A percentile compares a stretch with the other conserved stretches of the same genome.
Conservation (phyloP, 1,284 basidiomycete genomes). For the Tranzscheliella williamsii region DNA sequence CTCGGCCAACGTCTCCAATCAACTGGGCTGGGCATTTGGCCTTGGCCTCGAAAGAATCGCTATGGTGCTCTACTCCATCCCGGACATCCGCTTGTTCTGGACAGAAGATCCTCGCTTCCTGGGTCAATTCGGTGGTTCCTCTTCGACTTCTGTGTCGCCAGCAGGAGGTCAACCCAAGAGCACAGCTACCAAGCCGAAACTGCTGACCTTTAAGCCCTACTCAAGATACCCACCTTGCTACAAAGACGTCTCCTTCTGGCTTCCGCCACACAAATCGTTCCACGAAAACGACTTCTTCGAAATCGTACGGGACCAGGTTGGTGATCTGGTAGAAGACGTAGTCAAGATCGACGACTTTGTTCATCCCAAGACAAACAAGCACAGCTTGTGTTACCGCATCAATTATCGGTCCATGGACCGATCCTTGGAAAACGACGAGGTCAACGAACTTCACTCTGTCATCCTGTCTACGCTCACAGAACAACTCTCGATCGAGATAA, state of each 20-base stretch:
- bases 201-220: slow-evolving; percentile 59
- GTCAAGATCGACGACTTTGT: slow-evolving; percentile 85
- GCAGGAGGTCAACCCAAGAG: slow-evolving; percentile 12
- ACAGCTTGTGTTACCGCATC: slow-evolving; percentile 84
- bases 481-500: slow-evolving; percentile 61
- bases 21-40: slow-evolving; percentile 97
- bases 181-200: slow-evolving; percentile 16
- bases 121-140: slow-evolving; percentile 74
- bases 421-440: slow-evolving; percentile 86
- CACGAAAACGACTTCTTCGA: slow-evolving; percentile 99
- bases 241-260: slow-evolving; percentile 68
- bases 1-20: slow-evolving; percentile 69
- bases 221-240: slow-evolving; percentile 58
- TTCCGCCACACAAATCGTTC: slow-evolving; percentile 62
- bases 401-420: slow-evolving; percentile 97
- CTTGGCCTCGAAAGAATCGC: slow-evolving; percentile 95
- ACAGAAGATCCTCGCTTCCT: slow-evolving; percentile 84
- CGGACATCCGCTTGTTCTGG: slow-evolving; percentile 99
- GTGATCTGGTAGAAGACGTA: slow-evolving; percentile 89
- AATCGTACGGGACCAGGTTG: slow-evolving; percentile 85
- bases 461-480: slow-evolving; percentile 62
- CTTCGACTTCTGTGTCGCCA: slow-evolving; percentile 19
- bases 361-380: slow-evolving; percentile 82
- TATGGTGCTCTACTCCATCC: slow-evolving; percentile 96
- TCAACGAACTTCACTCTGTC: slow-evolving; percentile 73